Evolutionary conservation across 1,139 yeast genomes (phyloP), one percentile per base, ranked within the genome.

Genomic region (Hemisphaericaspora xylanilytica): DNA sequence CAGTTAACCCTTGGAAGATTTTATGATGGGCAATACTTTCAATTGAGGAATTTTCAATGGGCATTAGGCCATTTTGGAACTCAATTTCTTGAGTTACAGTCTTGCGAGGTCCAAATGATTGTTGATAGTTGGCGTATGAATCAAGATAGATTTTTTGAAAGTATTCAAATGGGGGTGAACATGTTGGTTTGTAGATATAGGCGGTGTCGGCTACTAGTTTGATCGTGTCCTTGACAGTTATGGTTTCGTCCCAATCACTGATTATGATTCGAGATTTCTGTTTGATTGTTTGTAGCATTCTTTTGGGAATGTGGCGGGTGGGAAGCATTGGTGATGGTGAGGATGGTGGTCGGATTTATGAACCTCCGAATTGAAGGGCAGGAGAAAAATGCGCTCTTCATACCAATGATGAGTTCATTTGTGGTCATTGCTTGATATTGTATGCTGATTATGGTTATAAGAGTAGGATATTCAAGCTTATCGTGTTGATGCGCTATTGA

Each of bases 231-330:
- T 56, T 49, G 7, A 53, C 47, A 0, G 90, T 81, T 20, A 80
- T 66, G 0, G 90, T 83, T 42, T 82, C 90, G 53, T 84, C 92
- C 82, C 86, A 84, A 52, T 84, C 92, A 2, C 75, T 52, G 1
- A 78, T 64, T 13, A 78, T 49, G 28, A 43, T 17, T 11, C 42
- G 39, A 10, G 49, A 48, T 27, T 32, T 32, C 5, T 13, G 9
- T 13, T 16, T 32, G 6, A 32, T n/a, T 4, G 35, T 10, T 12
- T 13, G 14, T 15, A 22, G n/a, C 35, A 32, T 22, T 17, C 16
- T 30, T 12, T 6, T 4, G n/a, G n/a, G n/a, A n/a, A n/a, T n/a
- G n/a, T n/a, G n/a, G n/a, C n/a, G n/a, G n/a, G n/a, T n/a, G n/a
- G n/a, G n/a, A n/a, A n/a, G n/a, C n/a, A n/a, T n/a, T n/a, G n/a